Evolutionary conservation across 306 rosid genomes (phyloP), one percentile per base, ranked within the genome.

Genomic region (Castanospermum australe): DNA sequence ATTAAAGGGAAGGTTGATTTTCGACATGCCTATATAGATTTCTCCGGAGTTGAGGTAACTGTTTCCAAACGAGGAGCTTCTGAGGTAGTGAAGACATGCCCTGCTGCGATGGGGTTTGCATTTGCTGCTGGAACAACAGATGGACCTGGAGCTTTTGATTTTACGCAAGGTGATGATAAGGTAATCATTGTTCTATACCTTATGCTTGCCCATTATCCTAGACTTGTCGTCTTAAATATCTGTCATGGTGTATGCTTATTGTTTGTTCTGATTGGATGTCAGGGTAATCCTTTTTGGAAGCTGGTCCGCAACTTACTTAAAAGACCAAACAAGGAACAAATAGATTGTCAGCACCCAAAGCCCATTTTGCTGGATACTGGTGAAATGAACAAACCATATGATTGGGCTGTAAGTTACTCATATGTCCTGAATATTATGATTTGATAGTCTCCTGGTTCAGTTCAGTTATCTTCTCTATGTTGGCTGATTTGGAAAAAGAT

Each of bases 71-170:
- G 81, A 57, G 97, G 90, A 83, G 84, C 71, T 78, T 48, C 83
- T 12, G 71, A 92, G 80, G 86, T 80, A 65, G 92, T 84, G 52
- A 89, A 88, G 80, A 94, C 98, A 63, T 94, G 98, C 75, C 96
- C 98, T 32, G 97, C 98, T 39, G 96, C 98, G 47, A 94, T 94
- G 98, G 98, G 98, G 38, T 89, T 92, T 78, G 91, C 90, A 75
- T 94, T 92, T 90, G 98, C 94, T 6, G 98, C 98, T 17, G 98
- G 98, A 84, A 94, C 96, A 67, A 94, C 97, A 15, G 98, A 94
- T 79, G 98, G 98, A 51, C 98, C 98, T 39, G 97, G 98, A 71
- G 94, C 98, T 57, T 94, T 94, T 83, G 97, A 92, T 86, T 92
- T 92, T 86, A 85, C 62, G 79, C 98, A 94, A 87, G 98, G 97